These are phyloP conservation scores for Terana coerulea DNA, from an alignment of 768 basidiomycete genomes.

Conservation along the genomic window DNA sequence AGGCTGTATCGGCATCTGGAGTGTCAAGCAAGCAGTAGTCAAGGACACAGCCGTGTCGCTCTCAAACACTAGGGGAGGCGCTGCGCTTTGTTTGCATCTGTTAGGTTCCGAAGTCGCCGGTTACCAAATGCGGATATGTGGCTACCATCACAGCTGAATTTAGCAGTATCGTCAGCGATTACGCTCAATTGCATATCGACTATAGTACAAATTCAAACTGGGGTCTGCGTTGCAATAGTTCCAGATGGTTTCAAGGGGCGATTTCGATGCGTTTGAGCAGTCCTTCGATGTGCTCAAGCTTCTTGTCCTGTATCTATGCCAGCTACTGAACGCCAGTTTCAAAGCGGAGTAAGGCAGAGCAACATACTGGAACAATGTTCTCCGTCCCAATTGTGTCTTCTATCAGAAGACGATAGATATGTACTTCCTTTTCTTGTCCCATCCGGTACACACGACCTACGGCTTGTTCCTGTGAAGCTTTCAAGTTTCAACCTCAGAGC, in stretches of 20 bases:
- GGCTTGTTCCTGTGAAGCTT: conserved; percentile 19
- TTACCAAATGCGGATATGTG: too few species aligned
- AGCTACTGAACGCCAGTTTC: background rate
- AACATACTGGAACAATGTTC: conserved; percentile 3
- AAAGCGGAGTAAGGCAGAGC: background rate
- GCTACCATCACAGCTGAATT: too few species aligned
- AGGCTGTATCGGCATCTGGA: too few species aligned
- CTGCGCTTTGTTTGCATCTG: background rate
- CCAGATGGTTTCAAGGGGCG: too few species aligned
- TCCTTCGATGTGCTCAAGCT: background rate
- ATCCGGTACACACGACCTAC: conserved; percentile 31
- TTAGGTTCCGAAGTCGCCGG: background rate
- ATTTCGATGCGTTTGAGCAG: background rate
- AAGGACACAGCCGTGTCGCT: too few species aligned
- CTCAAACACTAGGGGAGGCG: background rate
- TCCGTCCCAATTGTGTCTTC: conserved; percentile 9
- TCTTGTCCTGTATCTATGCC: background rate
- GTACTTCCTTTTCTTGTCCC: conserved; percentile 26
- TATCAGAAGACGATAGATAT: conserved; percentile 16
- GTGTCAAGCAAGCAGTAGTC: too few species aligned
- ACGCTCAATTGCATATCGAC: too few species aligned
- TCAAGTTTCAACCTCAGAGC: background rate
- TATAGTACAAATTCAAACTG: too few species aligned
- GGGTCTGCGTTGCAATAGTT: too few species aligned
- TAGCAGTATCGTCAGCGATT: too few species aligned